Base-by-base conservation (phyloP, 768 basidiomycete genomes). In the Phlebiopsis flavidoalba region DNA sequence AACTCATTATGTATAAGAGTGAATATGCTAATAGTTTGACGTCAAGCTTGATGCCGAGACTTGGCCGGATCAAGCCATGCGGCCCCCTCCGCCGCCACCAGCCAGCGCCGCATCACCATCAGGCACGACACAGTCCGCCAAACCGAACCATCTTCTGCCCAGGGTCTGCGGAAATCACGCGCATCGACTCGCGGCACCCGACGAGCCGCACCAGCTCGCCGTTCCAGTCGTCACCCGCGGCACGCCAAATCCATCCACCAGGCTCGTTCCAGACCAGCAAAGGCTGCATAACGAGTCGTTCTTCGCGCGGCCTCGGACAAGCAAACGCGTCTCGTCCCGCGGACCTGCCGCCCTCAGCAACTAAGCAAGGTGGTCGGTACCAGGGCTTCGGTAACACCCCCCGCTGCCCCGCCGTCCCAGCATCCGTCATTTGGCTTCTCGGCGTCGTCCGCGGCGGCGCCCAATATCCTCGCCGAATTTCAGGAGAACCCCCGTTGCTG, bases 351-450 rank as follows among this genome's bases (percentile, higher is more conserved):
- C 96, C 96, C 11, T 92, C 89, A 5, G n/a, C n/a, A n/a, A n/a
- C n/a, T n/a, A n/a, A n/a, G 26, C 95, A 97, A 75, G 96, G 95
- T 54, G 96, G 96, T 31, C 85, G 85, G 56, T 99, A 98, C 74
- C 84, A 86, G 61, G 95, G 97, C 10, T 99, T 99, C 72, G 93
- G 95, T 8, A 94, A 77, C 66, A 88, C 92, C 0, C 89, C 93
- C n/a, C n/a, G n/a, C n/a, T n/a, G n/a, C n/a, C n/a, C 73, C 83
- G 0, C 85, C 88, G 12, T 74, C 81, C 5, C 77, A 83, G 56
- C 82, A 90, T 71, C 87, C 92, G 1, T 83, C 91, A 1, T 86
- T 80, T 67, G 78, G 81, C 5, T 76, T 91, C 46, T 93, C n/a
- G n/a, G n/a, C n/a, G n/a, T n/a, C 93, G 3, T 95, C 93, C 31